phyloP scores from a whole-genome alignment of 2,329 filamentous ascomycete genomes.

The Mollisiaceae sp. region DNA sequence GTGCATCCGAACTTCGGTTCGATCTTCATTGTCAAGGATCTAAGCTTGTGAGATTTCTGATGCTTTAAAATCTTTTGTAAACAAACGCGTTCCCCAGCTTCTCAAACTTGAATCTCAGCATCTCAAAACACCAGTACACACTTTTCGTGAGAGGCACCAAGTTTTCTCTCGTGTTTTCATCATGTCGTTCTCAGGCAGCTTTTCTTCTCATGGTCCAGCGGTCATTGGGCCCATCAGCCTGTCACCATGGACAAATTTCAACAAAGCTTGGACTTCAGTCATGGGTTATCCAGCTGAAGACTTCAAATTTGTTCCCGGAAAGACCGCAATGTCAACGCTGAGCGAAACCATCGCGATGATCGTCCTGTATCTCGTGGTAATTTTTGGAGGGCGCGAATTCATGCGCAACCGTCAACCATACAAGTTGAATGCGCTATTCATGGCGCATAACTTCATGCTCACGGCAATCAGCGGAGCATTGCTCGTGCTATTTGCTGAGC shows the following conservation, averaged over 20 bases:
- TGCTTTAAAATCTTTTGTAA: constrained; percentile 17
- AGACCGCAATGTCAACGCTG: constrained; percentile 38
- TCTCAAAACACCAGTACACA: background rate
- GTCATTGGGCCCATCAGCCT: constrained; percentile 28
- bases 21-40: constrained; percentile 15
- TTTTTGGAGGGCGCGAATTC: constrained; percentile 37
- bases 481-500: constrained; percentile 36
- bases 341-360: constrained; percentile 31
- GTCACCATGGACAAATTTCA: constrained; percentile 34
- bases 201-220: constrained; percentile 16
- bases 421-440: constrained; percentile 37
- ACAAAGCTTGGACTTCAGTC: constrained; percentile 29
- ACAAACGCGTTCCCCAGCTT: constrained; percentile 15
- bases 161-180: background rate
- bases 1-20: background rate
- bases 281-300: constrained; percentile 33
- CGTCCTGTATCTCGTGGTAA: constrained; percentile 34
- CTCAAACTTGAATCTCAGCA: background rate
- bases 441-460: constrained; percentile 37
- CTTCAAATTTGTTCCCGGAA: constrained; percentile 31
- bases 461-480: constrained; percentile 35
- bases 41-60: constrained; percentile 10
- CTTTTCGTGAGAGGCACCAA: background rate
- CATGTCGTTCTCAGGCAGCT: constrained; percentile 27
- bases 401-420: constrained; percentile 35